Evolutionary conservation across 192 early-diverging fungal genomes (phyloP), one percentile per base, ranked within the genome.

Genomic region (Entomortierella beljakovae): DNA sequence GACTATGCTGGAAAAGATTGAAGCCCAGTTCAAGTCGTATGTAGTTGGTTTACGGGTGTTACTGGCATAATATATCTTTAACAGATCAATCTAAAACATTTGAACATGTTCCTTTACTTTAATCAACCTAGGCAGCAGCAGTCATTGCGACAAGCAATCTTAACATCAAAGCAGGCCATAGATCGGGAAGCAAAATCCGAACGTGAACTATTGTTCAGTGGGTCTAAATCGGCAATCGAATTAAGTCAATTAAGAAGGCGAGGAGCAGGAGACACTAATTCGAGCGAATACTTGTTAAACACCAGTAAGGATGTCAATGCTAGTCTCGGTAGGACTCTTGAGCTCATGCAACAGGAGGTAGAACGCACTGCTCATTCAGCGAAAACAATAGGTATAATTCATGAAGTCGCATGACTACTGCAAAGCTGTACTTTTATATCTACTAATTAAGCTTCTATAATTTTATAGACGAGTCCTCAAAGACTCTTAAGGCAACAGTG

Each of bases 261-360:
- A 51, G 85, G 53, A 40, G 75, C 38, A 8, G 64, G 42, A 28
- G 51, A 56, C 51, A 73, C 37, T 53, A 85, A 87, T 22, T 38
- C 80, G 6, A 81, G 83, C 34, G 83, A 88, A 31, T 60, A 82
- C 3, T 15, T 89, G 40, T 55, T 90, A 34, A 69, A 80, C 32
- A 84, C 88, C 11, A 81, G 85, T 43, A 82, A 75, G 25, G 87
- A 91, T 43, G 85, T 89, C 10, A 93, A 90, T 25, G 83, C 85
- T 22, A 75, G 87, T 42, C 72, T 93, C 3, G 70, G 67, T 48
- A 85, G 88, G 34, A 91, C 90, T 0, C 82, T 84, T 6, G 80
- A 83, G 48, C 76, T 93, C 46, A 90, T 93, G 88, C 82, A 85
- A 22, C 82, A 88, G 70, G 91, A 92, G 59, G 67, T 92, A 7